phyloP scores from a whole-genome alignment of 495 filamentous ascomycete genomes.

The Thermochaetoides thermophila region DNA sequence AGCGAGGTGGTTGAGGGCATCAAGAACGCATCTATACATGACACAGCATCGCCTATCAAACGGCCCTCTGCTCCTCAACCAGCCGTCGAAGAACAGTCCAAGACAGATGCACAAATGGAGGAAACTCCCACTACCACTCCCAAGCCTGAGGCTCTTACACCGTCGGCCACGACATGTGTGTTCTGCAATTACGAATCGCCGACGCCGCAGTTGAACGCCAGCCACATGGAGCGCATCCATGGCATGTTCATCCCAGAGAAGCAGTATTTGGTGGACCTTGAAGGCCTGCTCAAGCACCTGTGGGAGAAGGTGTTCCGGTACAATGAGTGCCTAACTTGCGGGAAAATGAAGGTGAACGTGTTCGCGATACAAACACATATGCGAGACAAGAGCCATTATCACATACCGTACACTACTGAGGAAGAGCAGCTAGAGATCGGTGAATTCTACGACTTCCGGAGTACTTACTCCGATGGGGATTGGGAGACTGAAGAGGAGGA shows the following conservation, averaged over 20 bases:
- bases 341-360: constrained; percentile 55
- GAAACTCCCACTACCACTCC: constrained; percentile 22
- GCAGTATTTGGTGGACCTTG: constrained; percentile 61
- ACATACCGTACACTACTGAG: constrained; percentile 81
- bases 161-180: constrained; percentile 45
- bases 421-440: constrained; percentile 89
- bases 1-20: constrained; percentile 63
- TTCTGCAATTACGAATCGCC: constrained; percentile 80
- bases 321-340: constrained; percentile 64
- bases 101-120: too few relatives aligned
- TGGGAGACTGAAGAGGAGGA: constrained; percentile 56
- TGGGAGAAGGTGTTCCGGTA: constrained; percentile 65
- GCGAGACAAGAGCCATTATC: constrained; percentile 91
- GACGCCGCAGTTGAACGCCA: constrained; percentile 53
- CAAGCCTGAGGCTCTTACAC: constrained; percentile 19
- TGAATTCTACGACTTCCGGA: constrained; percentile 95
- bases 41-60: constrained; percentile 37
- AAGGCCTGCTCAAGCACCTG: constrained; percentile 60
- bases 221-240: constrained; percentile 84
- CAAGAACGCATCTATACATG: constrained; percentile 55
- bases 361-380: constrained; percentile 83
- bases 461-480: constrained; percentile 69
- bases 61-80: constrained; percentile 43
- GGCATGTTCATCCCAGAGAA: constrained; percentile 94
- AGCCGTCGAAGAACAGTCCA: constrained; percentile 31